Percentiles rank a stretch among this genome's conserved stretches.
phyloP scores from a whole-genome alignment of 176 grass and related monocot genomes.

The Otatea glauca region DNA sequence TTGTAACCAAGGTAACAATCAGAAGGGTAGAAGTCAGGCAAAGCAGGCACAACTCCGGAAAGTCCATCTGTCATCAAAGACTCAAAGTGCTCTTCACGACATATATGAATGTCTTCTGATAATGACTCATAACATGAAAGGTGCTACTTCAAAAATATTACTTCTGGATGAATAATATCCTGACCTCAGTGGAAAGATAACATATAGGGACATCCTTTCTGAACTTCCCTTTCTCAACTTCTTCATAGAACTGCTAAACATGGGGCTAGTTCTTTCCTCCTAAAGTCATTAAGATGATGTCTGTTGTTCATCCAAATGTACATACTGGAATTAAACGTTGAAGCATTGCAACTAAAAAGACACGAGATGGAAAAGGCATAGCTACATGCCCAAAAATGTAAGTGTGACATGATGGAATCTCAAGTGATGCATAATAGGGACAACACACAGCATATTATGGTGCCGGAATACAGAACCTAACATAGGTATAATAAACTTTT shows the following conservation, averaged over 20 bases:
- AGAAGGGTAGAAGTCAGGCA: not conserved
- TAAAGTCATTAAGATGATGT: not conserved
- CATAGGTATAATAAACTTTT: not conserved
- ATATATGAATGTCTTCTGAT: not conserved
- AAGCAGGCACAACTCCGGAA: not conserved
- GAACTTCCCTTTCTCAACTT: not conserved
- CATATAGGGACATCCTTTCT: not conserved
- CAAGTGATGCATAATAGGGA: not conserved
- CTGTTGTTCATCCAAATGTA: constrained; percentile 1
- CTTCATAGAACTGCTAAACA: constrained; percentile 3
- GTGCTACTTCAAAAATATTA: constrained; percentile 23
- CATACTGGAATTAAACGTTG: not conserved
- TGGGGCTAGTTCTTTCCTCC: not conserved
- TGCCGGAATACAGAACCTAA: not conserved
- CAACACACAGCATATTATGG: constrained; percentile 12
- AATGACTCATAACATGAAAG: not conserved
- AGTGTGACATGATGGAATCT: not conserved
- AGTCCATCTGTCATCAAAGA: not conserved
- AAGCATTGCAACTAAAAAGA: constrained; percentile 40
- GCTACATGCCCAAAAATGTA: not conserved
- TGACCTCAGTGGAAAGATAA: not conserved
- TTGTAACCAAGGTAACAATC: not conserved
- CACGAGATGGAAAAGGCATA: constrained; percentile 20
- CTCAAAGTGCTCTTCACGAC: not conserved
- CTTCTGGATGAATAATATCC: constrained; percentile 4